phyloP scores from a whole-genome alignment of 208 protist species.

The Blastocrithidia nonstop region DNA sequence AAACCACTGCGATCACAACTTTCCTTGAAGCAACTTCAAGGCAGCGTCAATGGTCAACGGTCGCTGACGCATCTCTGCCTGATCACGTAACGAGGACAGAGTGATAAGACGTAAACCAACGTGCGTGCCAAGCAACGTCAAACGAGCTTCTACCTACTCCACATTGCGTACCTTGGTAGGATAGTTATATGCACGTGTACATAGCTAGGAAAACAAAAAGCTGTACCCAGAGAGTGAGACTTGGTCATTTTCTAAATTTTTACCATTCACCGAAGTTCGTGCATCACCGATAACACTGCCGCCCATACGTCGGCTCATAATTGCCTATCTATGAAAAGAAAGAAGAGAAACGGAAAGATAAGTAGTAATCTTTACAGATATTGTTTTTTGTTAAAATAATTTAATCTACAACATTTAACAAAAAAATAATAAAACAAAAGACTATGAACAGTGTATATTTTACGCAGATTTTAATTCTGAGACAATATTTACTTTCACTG shows the following conservation, averaged over 20 bases:
- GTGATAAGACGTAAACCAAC: constrained; percentile 52
- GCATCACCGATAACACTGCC: constrained; percentile 10
- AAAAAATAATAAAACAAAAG: too few relatives aligned
- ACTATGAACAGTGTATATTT: too few relatives aligned
- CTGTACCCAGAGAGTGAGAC: constrained; percentile 68
- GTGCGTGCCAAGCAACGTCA: constrained; percentile 49
- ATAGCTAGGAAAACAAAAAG: constrained; percentile 77
- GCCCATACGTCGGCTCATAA: constrained; percentile 6
- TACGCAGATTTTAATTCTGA: too few relatives aligned
- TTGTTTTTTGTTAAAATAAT: too few relatives aligned
- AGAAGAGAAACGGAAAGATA: too few relatives aligned
- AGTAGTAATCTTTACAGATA: too few relatives aligned
- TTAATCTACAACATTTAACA: too few relatives aligned
- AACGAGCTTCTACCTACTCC: constrained; percentile 58
- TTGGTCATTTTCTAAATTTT: constrained; percentile 29
- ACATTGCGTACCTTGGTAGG: constrained; percentile 56
- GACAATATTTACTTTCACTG: too few relatives aligned
- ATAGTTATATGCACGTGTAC: constrained; percentile 55
- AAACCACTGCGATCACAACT: constrained; percentile 71
- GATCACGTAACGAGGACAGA: constrained; percentile 43
- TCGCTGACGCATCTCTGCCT: constrained; percentile 24
- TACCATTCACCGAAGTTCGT: constrained; percentile 5
- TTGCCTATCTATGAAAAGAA: neutral
- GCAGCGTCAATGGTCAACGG: constrained; percentile 47
- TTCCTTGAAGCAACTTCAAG: constrained; percentile 51